These are phyloP conservation scores for Pichia scutulata DNA, from an alignment of 805 yeast genomes.

Conservation along the genomic window DNA sequence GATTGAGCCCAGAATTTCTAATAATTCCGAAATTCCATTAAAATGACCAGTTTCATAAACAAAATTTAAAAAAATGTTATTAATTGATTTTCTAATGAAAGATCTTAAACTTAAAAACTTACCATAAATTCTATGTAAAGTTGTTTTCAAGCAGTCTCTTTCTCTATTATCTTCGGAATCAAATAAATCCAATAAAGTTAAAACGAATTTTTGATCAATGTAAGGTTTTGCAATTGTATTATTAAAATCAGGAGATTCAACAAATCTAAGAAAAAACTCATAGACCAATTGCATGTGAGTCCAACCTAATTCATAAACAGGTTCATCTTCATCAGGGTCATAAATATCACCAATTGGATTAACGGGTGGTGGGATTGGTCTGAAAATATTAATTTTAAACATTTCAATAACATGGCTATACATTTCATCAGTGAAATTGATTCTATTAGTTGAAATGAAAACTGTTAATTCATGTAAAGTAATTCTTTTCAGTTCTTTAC, in stretches of 20 bases:
- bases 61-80: conserved; percentile 87
- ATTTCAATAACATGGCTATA: conserved; percentile 80
- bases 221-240: conserved; percentile 89
- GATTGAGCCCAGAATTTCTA: conserved; percentile 92
- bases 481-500: conserved; percentile 83
- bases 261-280: conserved; percentile 86
- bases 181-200: conserved; percentile 75
- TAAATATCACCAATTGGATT: conserved; percentile 93
- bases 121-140: conserved; percentile 93
- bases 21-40: conserved; percentile 89
- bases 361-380: conserved; percentile 97
- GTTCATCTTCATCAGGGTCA: conserved; percentile 99
- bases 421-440: conserved; percentile 85
- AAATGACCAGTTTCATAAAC: conserved; percentile 92
- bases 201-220: conserved; percentile 85
- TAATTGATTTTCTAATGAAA: conserved; percentile 84
- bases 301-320: conserved; percentile 94
- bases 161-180: conserved; percentile 97
- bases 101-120: conserved; percentile 85
- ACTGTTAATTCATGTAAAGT: conserved; percentile 87
- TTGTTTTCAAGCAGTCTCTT: conserved; percentile 90
- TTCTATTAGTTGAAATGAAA: conserved; percentile 73
- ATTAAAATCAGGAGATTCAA: conserved; percentile 91
- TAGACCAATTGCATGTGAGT: conserved; percentile 97
- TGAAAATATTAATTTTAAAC: conserved; percentile 82